A percentile compares a stretch with the other conserved stretches of the same genome.
Conservation (phyloP, 495 filamentous ascomycete species). For the Cercophora sp. region DNA sequence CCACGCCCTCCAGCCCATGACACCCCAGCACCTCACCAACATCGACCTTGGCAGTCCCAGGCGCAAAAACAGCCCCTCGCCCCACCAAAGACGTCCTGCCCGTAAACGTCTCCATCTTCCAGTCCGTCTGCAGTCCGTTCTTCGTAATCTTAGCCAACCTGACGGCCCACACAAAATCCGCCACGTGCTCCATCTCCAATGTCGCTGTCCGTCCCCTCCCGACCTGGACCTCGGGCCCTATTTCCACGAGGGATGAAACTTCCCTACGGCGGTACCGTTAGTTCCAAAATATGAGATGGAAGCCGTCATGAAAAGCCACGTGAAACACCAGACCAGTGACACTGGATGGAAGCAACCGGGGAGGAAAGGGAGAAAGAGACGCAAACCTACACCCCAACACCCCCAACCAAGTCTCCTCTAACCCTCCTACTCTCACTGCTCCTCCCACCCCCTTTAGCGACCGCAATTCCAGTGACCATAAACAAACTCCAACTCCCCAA, state of each 20-base stretch:
- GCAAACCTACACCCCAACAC: not conserved
- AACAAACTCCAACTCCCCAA: conserved; percentile 5
- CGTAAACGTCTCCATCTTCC: not conserved
- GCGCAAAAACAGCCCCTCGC: not conserved
- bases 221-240: not conserved
- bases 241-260: not conserved
- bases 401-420: not conserved
- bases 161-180: conserved; percentile 16
- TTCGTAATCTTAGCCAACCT: conserved; percentile 12
- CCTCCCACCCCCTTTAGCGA: conserved; percentile 8
- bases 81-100: not conserved
- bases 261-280: not conserved
- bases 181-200: not conserved
- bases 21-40: not conserved
- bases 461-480: conserved; percentile 12
- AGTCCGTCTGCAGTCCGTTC: conserved; percentile 3
- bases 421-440: not conserved
- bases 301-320: too few species aligned
- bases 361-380: not conserved
- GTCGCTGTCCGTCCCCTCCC: not conserved
- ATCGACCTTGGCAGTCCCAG: not conserved
- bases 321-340: too few species aligned
- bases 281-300: too few species aligned
- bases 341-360: not conserved
- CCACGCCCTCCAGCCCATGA: not conserved